phyloP scores from a whole-genome alignment of 306 rosid genomes.

The Nissolia schottii region DNA sequence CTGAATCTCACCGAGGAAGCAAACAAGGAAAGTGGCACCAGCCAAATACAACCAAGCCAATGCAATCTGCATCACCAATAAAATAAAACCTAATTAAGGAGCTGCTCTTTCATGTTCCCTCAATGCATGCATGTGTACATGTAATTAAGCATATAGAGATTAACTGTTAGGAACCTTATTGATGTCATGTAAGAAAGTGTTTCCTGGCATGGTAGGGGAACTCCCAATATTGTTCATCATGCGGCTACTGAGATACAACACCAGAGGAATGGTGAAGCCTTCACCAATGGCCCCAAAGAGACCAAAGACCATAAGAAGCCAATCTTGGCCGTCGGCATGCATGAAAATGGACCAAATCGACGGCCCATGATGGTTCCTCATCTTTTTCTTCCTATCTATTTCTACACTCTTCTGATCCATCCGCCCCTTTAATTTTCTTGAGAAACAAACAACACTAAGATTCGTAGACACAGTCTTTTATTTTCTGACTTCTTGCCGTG shows the following conservation, averaged over 20 bases:
- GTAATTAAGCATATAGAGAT: too few relatives aligned
- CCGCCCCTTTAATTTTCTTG: not conserved
- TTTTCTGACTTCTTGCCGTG: too few relatives aligned
- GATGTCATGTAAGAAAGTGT: not conserved
- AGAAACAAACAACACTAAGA: not conserved
- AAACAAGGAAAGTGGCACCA: conserved; percentile 36
- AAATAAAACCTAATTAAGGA: not conserved
- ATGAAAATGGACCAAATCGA: conserved; percentile 48
- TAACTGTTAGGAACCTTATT: conserved; percentile 29
- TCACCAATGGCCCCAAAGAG: conserved; percentile 54
- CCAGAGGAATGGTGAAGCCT: conserved; percentile 51
- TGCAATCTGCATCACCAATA: conserved; percentile 51
- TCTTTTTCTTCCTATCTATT: not conserved
- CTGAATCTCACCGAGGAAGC: conserved; percentile 56
- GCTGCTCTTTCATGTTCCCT: not conserved
- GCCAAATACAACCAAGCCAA: conserved; percentile 61
- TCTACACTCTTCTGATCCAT: not conserved
- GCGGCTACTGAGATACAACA: not conserved
- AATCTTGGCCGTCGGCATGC: conserved; percentile 56
- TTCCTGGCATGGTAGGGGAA: not conserved
- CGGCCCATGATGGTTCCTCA: conserved; percentile 8
- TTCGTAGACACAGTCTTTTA: too few relatives aligned
- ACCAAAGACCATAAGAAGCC: conserved; percentile 45
- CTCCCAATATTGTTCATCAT: conserved; percentile 36
- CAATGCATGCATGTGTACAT: not conserved